Percentiles rank a stretch among this genome's conserved stretches.
phyloP scores from a whole-genome alignment of 129 eudicot genomes.

The Chrysanthemum makinoi region DNA sequence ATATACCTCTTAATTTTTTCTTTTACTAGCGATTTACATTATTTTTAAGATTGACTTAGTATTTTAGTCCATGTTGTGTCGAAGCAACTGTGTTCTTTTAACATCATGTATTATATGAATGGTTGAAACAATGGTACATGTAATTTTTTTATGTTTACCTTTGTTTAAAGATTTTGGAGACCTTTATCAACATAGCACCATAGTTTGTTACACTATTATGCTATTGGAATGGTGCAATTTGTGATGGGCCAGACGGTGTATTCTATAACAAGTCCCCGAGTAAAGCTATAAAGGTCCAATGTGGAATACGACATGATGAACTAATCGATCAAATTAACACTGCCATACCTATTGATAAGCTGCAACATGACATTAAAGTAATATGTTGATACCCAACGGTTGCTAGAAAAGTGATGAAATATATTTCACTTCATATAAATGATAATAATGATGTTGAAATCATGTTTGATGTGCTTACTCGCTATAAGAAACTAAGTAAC shows the following conservation, averaged over 20 bases:
- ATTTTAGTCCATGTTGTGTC: no score
- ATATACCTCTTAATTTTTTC: no score
- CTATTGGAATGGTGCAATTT: background rate
- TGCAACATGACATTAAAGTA: background rate
- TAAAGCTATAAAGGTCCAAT: background rate
- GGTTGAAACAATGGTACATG: no score
- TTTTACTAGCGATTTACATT: no score
- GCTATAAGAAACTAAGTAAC: background rate
- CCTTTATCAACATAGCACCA: background rate
- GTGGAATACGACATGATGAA: background rate
- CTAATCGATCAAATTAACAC: background rate
- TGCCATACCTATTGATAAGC: background rate
- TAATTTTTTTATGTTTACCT: no score
- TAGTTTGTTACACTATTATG: background rate
- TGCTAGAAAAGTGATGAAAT: background rate
- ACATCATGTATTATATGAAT: no score
- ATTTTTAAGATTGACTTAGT: no score
- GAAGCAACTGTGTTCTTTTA: no score
- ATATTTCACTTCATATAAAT: background rate
- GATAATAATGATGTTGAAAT: background rate
- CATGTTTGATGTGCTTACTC: background rate
- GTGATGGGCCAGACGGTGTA: background rate
- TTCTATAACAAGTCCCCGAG: background rate
- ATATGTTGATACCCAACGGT: background rate
- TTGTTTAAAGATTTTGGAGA: background rate